These are phyloP conservation scores for Mortierella sp. DNA, from an alignment of 371 early-diverging fungal species.

Conservation along the genomic window DNA sequence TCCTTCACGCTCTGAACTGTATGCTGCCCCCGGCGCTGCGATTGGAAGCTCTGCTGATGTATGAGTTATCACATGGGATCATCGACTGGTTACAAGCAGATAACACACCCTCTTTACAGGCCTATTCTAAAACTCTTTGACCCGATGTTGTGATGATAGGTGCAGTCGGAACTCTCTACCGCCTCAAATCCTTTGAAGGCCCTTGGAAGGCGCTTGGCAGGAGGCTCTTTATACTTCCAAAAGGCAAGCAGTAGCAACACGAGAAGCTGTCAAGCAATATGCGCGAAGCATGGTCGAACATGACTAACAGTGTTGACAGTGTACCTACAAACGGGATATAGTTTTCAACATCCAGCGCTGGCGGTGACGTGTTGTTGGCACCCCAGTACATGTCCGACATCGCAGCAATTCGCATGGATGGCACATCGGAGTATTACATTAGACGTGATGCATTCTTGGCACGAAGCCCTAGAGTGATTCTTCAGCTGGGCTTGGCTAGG, in stretches of 20 bases:
- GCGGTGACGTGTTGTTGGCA: slow-evolving; percentile 79
- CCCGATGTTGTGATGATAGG: slow-evolving; percentile 30
- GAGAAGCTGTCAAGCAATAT: background rate
- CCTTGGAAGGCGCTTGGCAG: slow-evolving; percentile 61
- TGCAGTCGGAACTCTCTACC: slow-evolving; percentile 61
- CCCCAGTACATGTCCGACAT: slow-evolving; percentile 75
- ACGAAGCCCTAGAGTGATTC: slow-evolving; percentile 68
- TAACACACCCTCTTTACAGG: background rate
- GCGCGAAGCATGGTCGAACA: too few relatives aligned
- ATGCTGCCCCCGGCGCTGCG: slow-evolving; percentile 70
- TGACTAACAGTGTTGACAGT: background rate
- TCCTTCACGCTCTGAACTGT: slow-evolving; percentile 71
- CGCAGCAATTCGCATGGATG: slow-evolving; percentile 69
- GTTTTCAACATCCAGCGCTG: slow-evolving; percentile 64
- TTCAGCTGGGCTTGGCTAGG: slow-evolving; percentile 62
- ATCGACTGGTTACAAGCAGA: background rate
- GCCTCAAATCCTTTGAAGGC: slow-evolving; percentile 64
- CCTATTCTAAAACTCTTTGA: too few relatives aligned
- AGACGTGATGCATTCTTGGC: slow-evolving; percentile 78
- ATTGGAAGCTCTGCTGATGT: slow-evolving; percentile 70
- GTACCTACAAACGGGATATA: slow-evolving; percentile 23
- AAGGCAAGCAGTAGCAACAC: slow-evolving; percentile 57
- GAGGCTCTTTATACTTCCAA: slow-evolving; percentile 68
- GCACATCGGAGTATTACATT: slow-evolving; percentile 71
- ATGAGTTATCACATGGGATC: background rate